These are phyloP conservation scores for Daldinia grandis DNA, from an alignment of 495 filamentous ascomycete genomes.

Conservation along the genomic window DNA sequence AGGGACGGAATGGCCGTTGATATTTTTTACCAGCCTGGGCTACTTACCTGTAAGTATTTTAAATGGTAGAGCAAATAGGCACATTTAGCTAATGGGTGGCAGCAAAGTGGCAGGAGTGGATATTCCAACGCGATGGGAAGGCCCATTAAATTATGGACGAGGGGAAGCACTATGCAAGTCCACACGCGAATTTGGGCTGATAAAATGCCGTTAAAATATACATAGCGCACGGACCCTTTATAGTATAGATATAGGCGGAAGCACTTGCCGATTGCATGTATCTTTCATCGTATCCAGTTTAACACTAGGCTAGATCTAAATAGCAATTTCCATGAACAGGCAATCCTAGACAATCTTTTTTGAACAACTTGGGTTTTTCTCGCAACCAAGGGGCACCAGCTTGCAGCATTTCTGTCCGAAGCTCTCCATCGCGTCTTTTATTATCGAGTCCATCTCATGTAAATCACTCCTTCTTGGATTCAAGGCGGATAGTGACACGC, in stretches of 20 bases:
- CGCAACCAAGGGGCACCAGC: constrained; percentile 37
- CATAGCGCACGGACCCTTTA: constrained; percentile 10
- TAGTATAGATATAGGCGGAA: not conserved
- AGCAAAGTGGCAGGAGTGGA: constrained; percentile 37
- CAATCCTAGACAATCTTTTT: constrained; percentile 40
- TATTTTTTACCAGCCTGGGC: not conserved
- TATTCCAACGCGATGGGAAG: constrained; percentile 34
- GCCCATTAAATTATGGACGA: constrained; percentile 40
- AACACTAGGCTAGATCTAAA: constrained; percentile 37
- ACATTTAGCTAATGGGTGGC: not conserved
- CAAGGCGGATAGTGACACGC: constrained; percentile 23
- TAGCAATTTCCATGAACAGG: constrained; percentile 43
- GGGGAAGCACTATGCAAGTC: constrained; percentile 38
- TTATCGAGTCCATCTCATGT: constrained; percentile 18
- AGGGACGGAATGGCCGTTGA: not conserved
- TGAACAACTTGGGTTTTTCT: constrained; percentile 42
- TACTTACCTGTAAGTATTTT: not conserved
- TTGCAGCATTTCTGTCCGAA: constrained; percentile 25
- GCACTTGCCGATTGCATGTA: constrained; percentile 10
- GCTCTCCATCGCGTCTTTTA: constrained; percentile 39
- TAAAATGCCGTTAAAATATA: constrained; percentile 17
- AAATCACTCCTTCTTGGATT: constrained; percentile 30
- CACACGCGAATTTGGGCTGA: constrained; percentile 25
- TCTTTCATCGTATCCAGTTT: constrained; percentile 28
- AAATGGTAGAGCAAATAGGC: not conserved